Base-by-base conservation (phyloP, 768 basidiomycete genomes). In the Fistulinella prunicolor region DNA sequence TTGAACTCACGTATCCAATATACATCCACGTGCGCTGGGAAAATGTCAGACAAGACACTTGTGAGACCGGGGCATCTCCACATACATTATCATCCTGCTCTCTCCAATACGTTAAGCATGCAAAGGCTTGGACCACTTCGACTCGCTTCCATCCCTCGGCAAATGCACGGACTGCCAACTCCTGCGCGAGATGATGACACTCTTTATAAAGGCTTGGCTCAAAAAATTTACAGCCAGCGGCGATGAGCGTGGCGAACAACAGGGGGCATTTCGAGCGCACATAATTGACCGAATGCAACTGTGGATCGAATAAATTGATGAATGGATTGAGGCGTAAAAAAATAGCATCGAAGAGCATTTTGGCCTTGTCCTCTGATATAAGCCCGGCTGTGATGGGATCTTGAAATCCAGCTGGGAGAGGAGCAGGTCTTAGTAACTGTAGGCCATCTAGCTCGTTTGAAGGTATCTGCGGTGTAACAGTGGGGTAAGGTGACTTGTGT, bases 61-160 rank as follows among this genome's bases (percentile, higher is more conserved):
- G 17, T 20, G 13, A 50, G 24, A 20, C 44, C 23, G 40, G 37
- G 44, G 45, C 30, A 47, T 47, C 45, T 52, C 39, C 47, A 64
- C 78, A 39, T 54, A 87, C 86, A 46, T 82, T 87, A 57, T 95
- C 93, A 53, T 88, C 83, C 34, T 90, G 86, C 57, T 90, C 88
- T 63, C 80, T 85, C 89, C 90, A 94, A 67, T 94, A 94, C 32
- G 85, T 89, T 51, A 94, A 73, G 58, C 89, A 91, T 17, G 87
- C 85, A 63, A 92, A 89, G 22, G 90, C 89, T 67, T 95, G 93
- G 4, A 89, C 86, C 19, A 92, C 83, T 67, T 93, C 92, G 44
- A 94, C 82, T 51, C 83, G 77, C 63, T 89, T 86, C 79, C 80
- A 84, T n/a, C 76, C 78, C 53, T 86, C 82, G 26, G 81, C 76